phyloP scores from a whole-genome alignment of 2,329 filamentous ascomycete species.

The Stachybotrys chlorohalonatus region DNA sequence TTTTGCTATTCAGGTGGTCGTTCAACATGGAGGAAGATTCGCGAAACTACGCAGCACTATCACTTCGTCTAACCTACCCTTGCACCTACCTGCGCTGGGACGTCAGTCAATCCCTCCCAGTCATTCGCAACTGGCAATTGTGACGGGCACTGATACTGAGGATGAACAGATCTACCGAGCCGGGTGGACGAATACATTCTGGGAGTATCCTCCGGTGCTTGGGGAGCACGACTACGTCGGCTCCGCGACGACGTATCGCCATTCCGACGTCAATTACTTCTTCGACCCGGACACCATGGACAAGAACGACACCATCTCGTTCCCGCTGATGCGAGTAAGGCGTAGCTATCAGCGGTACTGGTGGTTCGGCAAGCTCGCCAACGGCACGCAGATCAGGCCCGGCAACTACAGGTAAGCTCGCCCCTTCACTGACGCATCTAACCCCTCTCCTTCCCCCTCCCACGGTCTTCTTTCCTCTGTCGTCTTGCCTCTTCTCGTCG shows the following conservation, averaged over 20 bases:
- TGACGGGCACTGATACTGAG: not conserved
- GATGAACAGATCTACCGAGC: conserved; percentile 25
- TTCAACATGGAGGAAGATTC: conserved; percentile 17
- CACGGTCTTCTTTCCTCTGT: not conserved
- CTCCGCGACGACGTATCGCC: conserved; percentile 28
- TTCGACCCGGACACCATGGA: conserved; percentile 25
- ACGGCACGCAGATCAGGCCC: conserved; percentile 28
- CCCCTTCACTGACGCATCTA: not conserved
- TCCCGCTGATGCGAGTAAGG: conserved; percentile 24
- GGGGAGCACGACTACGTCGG: conserved; percentile 32
- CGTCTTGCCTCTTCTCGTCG: conserved; percentile 2
- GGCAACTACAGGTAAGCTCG: conserved; percentile 30
- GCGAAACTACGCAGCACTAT: conserved; percentile 20
- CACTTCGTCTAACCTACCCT: conserved; percentile 18
- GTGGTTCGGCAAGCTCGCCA: conserved; percentile 33
- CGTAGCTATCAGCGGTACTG: conserved; percentile 24
- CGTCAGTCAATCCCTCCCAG: conserved; percentile 11
- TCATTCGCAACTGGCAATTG: not conserved
- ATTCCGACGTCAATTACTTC: conserved; percentile 19
- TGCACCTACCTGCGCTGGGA: conserved; percentile 26
- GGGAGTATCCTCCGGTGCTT: conserved; percentile 30
- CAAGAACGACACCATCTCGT: conserved; percentile 27
- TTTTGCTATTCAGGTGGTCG: conserved; percentile 11
- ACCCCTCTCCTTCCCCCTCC: not conserved
- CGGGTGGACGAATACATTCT: conserved; percentile 27